These are phyloP conservation scores for Beauveria pseudobassiana DNA, from an alignment of 2,329 filamentous ascomycete species.

Conservation along the genomic window DNA sequence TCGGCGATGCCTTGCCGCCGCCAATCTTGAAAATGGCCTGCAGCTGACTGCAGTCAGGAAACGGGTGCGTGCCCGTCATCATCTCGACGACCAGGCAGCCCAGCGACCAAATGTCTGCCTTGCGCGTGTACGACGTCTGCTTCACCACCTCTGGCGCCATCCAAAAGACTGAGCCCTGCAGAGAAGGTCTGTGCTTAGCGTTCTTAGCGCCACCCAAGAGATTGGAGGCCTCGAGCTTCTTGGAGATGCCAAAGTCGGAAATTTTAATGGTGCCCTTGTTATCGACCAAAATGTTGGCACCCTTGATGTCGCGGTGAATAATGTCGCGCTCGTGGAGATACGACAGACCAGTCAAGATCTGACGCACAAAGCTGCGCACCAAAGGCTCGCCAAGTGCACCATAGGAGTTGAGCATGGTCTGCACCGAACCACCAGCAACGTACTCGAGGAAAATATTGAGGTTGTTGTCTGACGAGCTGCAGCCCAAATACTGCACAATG, in stretches of 20 bases:
- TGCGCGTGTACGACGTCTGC: constrained; percentile 94
- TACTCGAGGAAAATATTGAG: constrained; percentile 99
- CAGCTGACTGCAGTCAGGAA: constrained; percentile 92
- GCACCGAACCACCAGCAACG: constrained; percentile 92
- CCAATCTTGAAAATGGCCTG: constrained; percentile 99
- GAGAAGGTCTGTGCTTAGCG: constrained; percentile 64
- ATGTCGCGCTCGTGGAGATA: constrained; percentile 94
- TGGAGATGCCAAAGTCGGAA: constrained; percentile 97
- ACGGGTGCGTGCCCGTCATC: constrained; percentile 95
- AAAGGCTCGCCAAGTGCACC: constrained; percentile 89
- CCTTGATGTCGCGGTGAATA: constrained; percentile 98
- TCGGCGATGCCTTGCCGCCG: constrained; percentile 76
- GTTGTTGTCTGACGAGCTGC: constrained; percentile 80
- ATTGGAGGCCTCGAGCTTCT: constrained; percentile 90
- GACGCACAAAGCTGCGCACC: constrained; percentile 91
- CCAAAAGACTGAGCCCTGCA: constrained; percentile 98
- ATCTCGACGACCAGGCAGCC: constrained; percentile 97
- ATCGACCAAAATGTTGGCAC: constrained; percentile 96
- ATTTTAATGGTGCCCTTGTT: constrained; percentile 99
- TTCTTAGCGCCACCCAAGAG: constrained; percentile 64
- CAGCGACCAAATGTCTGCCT: constrained; percentile 97
- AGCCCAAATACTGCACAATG: constrained; percentile 96
- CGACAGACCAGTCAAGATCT: constrained; percentile 85
- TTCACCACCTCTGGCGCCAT: constrained; percentile 99
- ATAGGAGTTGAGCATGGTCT: constrained; percentile 98